Percentiles rank a stretch among this genome's conserved stretches.
phyloP scores from a whole-genome alignment of 345 rosid genomes.

The Diplotaxis tenuifolia region DNA sequence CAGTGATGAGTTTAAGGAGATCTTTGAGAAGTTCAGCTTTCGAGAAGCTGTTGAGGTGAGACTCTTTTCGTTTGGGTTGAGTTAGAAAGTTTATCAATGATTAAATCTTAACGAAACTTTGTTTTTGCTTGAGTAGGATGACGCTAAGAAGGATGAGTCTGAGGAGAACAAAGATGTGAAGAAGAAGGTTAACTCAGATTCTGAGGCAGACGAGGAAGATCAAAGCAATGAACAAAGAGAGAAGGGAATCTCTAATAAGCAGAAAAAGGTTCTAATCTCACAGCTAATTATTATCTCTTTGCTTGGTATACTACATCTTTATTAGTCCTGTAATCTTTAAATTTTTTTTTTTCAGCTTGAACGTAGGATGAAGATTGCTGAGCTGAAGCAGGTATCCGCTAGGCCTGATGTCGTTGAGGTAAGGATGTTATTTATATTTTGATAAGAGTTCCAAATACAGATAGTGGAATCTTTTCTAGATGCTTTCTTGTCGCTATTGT shows the following conservation, averaged over 20 bases:
- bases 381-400: slow-evolving; percentile 84
- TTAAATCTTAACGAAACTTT: not conserved
- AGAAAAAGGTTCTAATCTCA: slow-evolving; percentile 54
- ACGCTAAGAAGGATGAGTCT: slow-evolving; percentile 58
- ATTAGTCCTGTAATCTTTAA: slow-evolving; percentile 2
- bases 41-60: slow-evolving; percentile 60
- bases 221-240: slow-evolving; percentile 69
- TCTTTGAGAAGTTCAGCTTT: slow-evolving; percentile 83
- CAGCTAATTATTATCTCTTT: not conserved
- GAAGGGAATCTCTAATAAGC: slow-evolving; percentile 82
- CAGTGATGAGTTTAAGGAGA: slow-evolving; percentile 73
- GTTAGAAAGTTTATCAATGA: not conserved
- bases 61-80: slow-evolving; percentile 1
- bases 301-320: not conserved
- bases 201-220: slow-evolving; percentile 79
- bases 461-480: not conserved
- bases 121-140: slow-evolving; percentile 49
- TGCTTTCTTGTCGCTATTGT: not conserved
- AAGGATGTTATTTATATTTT: slow-evolving; percentile 17
- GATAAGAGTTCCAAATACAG: not conserved
- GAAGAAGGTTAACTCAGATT: slow-evolving; percentile 75
- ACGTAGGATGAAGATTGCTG: slow-evolving; percentile 92
- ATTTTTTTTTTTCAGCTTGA: slow-evolving; percentile 52
- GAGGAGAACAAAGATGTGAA: slow-evolving; percentile 56
- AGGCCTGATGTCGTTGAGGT: slow-evolving; percentile 99